Conservation (phyloP, 257 asterid species). For the Pogostemon cablin region DNA sequence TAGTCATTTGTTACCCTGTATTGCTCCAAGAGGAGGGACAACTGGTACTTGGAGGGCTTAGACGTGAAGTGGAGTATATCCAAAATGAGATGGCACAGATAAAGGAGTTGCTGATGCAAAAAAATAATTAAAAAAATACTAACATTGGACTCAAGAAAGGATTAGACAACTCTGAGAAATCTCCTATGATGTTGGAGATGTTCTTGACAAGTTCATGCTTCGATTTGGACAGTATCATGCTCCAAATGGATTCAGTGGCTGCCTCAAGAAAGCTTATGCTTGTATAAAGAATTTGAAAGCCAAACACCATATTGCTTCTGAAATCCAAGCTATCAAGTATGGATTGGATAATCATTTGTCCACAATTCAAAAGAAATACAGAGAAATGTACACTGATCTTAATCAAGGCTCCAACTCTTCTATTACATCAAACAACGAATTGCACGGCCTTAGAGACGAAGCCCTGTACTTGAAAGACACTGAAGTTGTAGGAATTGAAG, state of each 20-base stretch:
- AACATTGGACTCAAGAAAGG: background rate
- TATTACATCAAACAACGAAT: background rate
- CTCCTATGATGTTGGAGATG: constrained; percentile 1
- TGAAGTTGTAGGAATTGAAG: constrained; percentile 1
- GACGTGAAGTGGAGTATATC: background rate
- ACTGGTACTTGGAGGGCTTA: background rate
- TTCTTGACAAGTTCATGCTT: background rate
- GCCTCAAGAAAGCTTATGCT: background rate
- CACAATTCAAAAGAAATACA: background rate
- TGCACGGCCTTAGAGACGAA: background rate
- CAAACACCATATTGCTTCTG: background rate
- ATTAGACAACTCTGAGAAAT: background rate
- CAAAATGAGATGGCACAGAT: background rate
- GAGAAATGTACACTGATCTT: background rate
- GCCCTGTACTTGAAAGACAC: background rate
- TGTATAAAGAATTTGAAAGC: background rate
- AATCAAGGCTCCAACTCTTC: background rate
- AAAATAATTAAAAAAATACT: background rate
- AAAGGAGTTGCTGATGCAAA: background rate
- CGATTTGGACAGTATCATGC: background rate
- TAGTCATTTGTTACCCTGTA: background rate
- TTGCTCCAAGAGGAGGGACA: background rate
- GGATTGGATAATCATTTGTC: background rate
- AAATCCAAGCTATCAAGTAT: background rate
- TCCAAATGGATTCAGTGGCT: background rate